Evolutionary conservation across 352 stramenopile genomes (phyloP), one percentile per base, ranked within the genome.

Genomic region (Pythium brachiatum): DNA sequence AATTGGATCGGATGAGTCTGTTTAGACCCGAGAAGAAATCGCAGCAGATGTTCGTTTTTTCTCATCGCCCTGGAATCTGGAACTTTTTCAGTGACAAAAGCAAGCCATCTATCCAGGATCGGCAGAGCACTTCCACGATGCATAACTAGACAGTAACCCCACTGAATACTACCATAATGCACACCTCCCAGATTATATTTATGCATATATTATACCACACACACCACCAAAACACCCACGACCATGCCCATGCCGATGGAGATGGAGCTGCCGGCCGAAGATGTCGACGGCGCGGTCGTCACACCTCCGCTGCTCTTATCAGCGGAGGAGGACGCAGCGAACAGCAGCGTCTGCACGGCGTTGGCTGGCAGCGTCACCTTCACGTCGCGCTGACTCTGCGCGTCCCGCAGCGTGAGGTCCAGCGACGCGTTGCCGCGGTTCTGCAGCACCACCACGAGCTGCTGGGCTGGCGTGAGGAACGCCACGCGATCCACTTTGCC

Each of bases 321-420:
- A 44, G 15, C 16, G n/a, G n/a, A n/a, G 3, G 36, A 44, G 21
- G 36, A 9, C 15, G 15, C 36, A 44, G 41, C 47, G 27, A 62
- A 68, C 2, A 68, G 21, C 7, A 68, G 25, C 16, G 61, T 68
- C 38, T 58, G 53, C 32, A 68, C 54, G 21, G 61, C 47, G 47
- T 63, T 62, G 34, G 41, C 54, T 7, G 53, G 53, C 23, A 68
- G 46, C 34, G 25, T 47, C 11, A 63, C 9, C 13, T 13, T 5
- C 20, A 38, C 53, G 18, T 52, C 32, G 4, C 54, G 53, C n/a
- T 47, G n/a, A 15, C 32, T 23, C 47, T 50, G 21, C 6, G 38
- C 61, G 26, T 68, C 61, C 6, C 47, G 53, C 34, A 68, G 32
- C 20, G 23, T 54, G 32, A 68, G 27, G 25, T 46, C 16, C 3